phyloP scores from a whole-genome alignment of 768 basidiomycete species.

The Pleurotus salmoneostramineus region DNA sequence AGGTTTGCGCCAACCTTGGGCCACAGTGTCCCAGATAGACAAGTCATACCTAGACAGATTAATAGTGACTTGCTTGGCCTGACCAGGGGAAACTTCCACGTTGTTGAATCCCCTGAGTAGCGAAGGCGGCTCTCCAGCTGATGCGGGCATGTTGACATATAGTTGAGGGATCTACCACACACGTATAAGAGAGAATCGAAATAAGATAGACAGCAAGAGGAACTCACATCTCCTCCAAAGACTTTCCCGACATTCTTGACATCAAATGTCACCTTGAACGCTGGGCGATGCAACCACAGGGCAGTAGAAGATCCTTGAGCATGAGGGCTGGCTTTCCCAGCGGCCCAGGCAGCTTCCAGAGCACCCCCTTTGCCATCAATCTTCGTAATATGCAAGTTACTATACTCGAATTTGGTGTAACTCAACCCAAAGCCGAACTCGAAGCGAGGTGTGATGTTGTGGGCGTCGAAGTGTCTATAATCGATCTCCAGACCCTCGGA shows the following conservation, averaged over 20 bases:
- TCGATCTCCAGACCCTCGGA: constrained; percentile 67
- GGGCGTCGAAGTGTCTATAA: constrained; percentile 68
- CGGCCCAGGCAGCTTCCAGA: constrained; percentile 49
- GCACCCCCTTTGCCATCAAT: constrained; percentile 32
- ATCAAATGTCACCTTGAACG: constrained; percentile 57
- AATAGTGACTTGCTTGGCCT: constrained; percentile 45
- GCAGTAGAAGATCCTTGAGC: constrained; percentile 59
- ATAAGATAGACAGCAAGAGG: not conserved
- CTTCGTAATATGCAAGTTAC: constrained; percentile 44
- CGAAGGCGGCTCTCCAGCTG: constrained; percentile 66
- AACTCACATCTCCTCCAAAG: constrained; percentile 61
- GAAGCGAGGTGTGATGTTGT: constrained; percentile 73
- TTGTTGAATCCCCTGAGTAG: constrained; percentile 70
- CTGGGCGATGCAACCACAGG: constrained; percentile 67
- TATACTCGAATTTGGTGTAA: constrained; percentile 81
- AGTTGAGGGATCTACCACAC: constrained; percentile 61
- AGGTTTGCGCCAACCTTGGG: constrained; percentile 75
- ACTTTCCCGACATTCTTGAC: constrained; percentile 62
- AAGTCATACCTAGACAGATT: constrained; percentile 66
- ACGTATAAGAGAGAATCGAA: not conserved
- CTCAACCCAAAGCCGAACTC: constrained; percentile 90
- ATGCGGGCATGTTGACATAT: constrained; percentile 64
- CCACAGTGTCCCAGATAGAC: constrained; percentile 71
- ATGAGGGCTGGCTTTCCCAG: constrained; percentile 50
- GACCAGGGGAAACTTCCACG: constrained; percentile 43